A percentile compares a stretch with the other conserved stretches of the same genome.
These are phyloP conservation scores for Blastomyces parvus DNA, from an alignment of 2,329 filamentous ascomycete species.

Conservation along the genomic window DNA sequence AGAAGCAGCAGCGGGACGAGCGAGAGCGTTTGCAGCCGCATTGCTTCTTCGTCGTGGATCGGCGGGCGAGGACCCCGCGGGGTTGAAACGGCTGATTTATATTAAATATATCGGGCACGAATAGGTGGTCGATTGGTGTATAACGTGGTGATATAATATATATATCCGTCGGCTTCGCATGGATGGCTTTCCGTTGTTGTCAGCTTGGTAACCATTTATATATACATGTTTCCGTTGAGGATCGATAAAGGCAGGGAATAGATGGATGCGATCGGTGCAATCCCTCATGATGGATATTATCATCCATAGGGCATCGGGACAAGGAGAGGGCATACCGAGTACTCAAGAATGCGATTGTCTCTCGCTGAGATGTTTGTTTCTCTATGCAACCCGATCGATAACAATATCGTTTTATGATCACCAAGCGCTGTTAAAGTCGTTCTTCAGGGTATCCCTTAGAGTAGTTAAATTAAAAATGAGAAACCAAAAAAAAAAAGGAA, in stretches of 20 bases:
- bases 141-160: too few relatives aligned
- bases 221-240: too few relatives aligned
- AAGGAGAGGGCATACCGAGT: background rate
- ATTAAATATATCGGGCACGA: too few relatives aligned
- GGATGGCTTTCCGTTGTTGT: too few relatives aligned
- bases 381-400: background rate
- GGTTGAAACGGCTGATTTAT: background rate
- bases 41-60: background rate
- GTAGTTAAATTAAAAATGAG: too few relatives aligned
- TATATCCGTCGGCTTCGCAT: too few relatives aligned
- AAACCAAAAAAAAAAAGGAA: background rate
- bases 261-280: too few relatives aligned
- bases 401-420: background rate
- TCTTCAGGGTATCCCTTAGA: background rate
- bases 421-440: background rate
- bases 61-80: background rate
- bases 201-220: too few relatives aligned
- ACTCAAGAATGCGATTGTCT: background rate
- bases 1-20: background rate
- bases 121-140: too few relatives aligned
- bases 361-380: background rate
- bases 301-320: background rate
- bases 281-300: too few relatives aligned
- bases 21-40: background rate
- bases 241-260: background rate